Base-by-base conservation (phyloP, 1,139 yeast genomes). In the Casaregolazyma suthepensis region DNA sequence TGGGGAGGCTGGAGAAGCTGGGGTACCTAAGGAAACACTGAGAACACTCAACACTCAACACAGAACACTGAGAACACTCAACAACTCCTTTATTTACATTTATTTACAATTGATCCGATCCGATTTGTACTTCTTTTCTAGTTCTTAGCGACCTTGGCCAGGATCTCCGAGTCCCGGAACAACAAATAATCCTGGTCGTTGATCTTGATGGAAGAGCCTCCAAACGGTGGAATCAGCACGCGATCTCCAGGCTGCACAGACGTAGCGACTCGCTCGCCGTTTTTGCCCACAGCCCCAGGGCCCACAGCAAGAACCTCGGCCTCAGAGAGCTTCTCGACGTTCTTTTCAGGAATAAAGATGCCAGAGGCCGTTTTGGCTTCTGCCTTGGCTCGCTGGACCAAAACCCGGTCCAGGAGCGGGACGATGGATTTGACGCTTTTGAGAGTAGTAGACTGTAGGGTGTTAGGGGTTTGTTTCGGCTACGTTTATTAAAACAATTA, bases 341-440 rank as follows among this genome's bases (percentile, higher is more conserved):
- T 90, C 78, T 89, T 89, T 76, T 93, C 99, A 60, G 99, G 99
- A 62, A 93, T 87, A 77, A 83, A 89, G 68, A 93, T 82, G 67
- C 99, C 99, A 48, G 96, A 85, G 54, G 96, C 88, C 56, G 99
- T 93, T 77, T 90, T 81, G 65, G 93, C 80, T 67, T 89, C 84
- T 56, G 96, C 96, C 80, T 90, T 90, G 68, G 87, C 75, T 74
- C 96, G 87, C 77, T 90, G 96, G 59, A 93, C 96, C 62, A 93
- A 82, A 57, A 93, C 93, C 75, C 98, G 87, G 83, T 93, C 98
- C 65, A 93, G 80, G 64, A 93, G 82, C 61, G 99, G 99, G 65
- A 85, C 83, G 68, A 93, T 86, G 61, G 90, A 80, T 75, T 88
- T 85, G 64, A 90, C 94, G 62, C 90, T 83, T 74, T 87, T 89